Evolutionary conservation across 2,329 filamentous ascomycete species (phyloP).

Genomic region (Fusarium liriodendri): DNA sequence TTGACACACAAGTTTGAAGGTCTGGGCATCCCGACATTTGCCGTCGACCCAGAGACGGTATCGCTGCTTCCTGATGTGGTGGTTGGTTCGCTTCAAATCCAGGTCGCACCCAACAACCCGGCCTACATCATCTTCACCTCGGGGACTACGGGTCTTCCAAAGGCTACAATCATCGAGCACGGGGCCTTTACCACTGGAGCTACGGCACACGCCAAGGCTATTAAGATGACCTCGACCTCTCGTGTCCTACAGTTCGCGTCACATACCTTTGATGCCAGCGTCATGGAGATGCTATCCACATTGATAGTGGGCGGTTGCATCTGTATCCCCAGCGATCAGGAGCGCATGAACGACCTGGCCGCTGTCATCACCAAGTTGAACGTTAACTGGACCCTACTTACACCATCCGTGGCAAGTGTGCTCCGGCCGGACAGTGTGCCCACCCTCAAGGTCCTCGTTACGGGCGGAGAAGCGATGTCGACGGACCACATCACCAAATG

Average conservation of each 20-base stretch:
- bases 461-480: conserved; percentile 27
- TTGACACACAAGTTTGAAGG: neutral
- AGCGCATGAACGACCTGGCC: conserved; percentile 29
- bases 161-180: conserved; percentile 35
- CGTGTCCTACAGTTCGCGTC: conserved; percentile 34
- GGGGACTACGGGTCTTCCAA: conserved; percentile 32
- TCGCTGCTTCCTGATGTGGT: neutral
- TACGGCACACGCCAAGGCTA: conserved; percentile 29
- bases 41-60: neutral
- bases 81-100: rapidly evolving
- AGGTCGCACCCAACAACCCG: neutral
- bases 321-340: conserved; percentile 25
- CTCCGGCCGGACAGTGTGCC: conserved; percentile 23
- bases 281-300: conserved; percentile 38
- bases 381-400: conserved; percentile 32
- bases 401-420: conserved; percentile 27
- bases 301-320: conserved; percentile 35
- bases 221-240: conserved; percentile 10
- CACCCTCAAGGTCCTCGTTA: conserved; percentile 11
- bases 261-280: conserved; percentile 25
- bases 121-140: conserved; percentile 39
- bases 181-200: conserved; percentile 17
- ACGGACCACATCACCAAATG: conserved; percentile 22
- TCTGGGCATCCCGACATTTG: neutral
- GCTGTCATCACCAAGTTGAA: conserved; percentile 13